Percentiles rank a stretch among this genome's conserved stretches.
These are phyloP conservation scores for Fusarium equiseti DNA, from an alignment of 2,329 filamentous ascomycete genomes.

Conservation along the genomic window DNA sequence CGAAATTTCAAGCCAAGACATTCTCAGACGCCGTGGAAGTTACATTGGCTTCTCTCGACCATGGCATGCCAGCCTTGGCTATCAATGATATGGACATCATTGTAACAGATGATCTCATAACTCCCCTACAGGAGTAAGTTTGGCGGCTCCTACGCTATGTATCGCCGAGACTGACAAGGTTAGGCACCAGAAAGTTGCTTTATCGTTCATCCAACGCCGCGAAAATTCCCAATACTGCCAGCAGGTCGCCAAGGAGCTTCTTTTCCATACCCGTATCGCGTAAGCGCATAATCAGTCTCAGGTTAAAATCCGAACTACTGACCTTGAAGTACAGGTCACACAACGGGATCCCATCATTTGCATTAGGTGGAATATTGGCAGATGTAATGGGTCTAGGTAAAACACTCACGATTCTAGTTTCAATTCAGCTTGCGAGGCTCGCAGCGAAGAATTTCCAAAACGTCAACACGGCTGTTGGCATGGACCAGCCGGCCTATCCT, in stretches of 20 bases:
- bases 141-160: rapidly evolving
- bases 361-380: background rate
- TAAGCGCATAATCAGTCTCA: background rate
- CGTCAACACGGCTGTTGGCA: rapidly evolving
- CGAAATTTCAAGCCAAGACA: background rate
- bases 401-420: background rate
- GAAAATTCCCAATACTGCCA: background rate
- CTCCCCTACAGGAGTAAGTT: background rate
- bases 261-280: background rate
- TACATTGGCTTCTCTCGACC: background rate
- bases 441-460: background rate
- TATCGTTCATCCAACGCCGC: background rate
- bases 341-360: background rate
- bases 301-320: background rate
- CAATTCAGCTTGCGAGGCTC: background rate
- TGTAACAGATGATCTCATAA: background rate
- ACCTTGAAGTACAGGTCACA: background rate
- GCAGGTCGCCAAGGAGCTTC: background rate
- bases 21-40: background rate
- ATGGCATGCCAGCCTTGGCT: background rate
- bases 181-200: background rate
- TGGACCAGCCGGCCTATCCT: background rate
- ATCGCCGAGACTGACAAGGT: rapidly evolving
- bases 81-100: background rate
- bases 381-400: background rate